Base-by-base conservation (phyloP, 257 asterid species). In the Schizonepeta tenuifolia region DNA sequence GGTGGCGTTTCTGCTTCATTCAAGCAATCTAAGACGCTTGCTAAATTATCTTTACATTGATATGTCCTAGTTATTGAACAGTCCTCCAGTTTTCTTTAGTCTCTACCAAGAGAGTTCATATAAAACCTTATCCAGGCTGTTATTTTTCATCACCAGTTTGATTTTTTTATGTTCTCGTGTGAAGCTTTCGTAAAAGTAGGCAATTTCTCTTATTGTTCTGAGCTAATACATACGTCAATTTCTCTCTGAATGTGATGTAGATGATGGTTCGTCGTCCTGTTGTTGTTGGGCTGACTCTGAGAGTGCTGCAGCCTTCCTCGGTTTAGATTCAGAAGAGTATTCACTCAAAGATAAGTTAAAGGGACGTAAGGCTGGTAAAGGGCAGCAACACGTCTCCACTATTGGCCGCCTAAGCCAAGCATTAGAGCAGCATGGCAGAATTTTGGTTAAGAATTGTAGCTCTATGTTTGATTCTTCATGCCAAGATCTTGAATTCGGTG, bases 221-320 rank as follows among this genome's bases (percentile, higher is more conserved):
- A 28, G 21, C 18, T 28, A 38, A 21, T 8, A 35, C 22, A n/a
- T 5, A 35, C 22, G 15, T 31, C 5, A 49, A 47, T 22, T 24
- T 6, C 9, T 51, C 20, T 73, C 64, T 9, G 54, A 40, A 54
- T 75, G 44, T 76, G 76, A 38, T 71, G 67, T 54, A 89, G 98
- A 91, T 82, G 93, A 89, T 50, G 98, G 96, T 22, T 86, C 97
- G 61, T 78, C 90, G 65, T 73, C 81, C 14, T 89, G 91, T 77
- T 91, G 96, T 74, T 86, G 96, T 81, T 94, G 97, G 98, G 85
- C 84, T 6, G 82, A 87, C 75, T 65, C 82, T 13, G 87, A 87
- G 58, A 81, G 38, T 17, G 93, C 96, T 82, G 92, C 85, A 38
- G 70, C 83, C 50, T 77, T 94, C 71, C 95, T 94, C 36, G 83